Conservation (phyloP, 140 eudicot species). For the Anethum foeniculum region DNA sequence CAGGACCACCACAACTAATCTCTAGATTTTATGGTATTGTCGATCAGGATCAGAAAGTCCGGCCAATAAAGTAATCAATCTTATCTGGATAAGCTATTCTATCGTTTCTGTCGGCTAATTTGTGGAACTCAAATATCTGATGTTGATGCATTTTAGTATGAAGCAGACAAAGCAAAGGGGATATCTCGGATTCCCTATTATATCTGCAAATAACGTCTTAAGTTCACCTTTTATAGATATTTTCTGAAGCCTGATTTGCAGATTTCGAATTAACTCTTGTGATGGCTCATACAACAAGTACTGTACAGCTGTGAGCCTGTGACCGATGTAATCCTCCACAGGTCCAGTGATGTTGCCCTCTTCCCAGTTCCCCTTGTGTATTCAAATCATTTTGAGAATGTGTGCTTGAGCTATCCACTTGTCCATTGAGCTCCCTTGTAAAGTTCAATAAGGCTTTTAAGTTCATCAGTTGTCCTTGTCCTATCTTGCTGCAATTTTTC, state of each 20-base stretch:
- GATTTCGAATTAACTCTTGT: neutral
- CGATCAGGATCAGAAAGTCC: neutral
- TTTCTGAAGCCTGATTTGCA: neutral
- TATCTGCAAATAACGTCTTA: neutral
- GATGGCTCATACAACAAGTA: neutral
- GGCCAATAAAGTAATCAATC: neutral
- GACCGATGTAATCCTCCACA: no score
- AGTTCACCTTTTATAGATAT: neutral
- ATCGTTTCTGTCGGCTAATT: slow-evolving; percentile 9
- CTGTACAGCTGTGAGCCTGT: neutral
- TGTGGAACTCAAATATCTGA: neutral
- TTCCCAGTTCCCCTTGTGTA: no score
- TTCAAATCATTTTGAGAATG: no score
- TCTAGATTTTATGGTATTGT: neutral
- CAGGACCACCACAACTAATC: neutral
- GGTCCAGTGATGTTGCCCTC: no score
- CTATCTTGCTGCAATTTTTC: slow-evolving; percentile 57
- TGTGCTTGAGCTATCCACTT: slow-evolving; percentile 26
- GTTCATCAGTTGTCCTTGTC: slow-evolving; percentile 87
- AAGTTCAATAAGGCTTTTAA: slow-evolving; percentile 78
- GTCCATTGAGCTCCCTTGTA: slow-evolving; percentile 74
- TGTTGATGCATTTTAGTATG: neutral
- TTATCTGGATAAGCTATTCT: slow-evolving; percentile 13
- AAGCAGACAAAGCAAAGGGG: neutral
- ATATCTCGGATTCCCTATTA: neutral